Base-by-base conservation (phyloP, 2,329 filamentous ascomycete species). In the Xylariaceae sp. region DNA sequence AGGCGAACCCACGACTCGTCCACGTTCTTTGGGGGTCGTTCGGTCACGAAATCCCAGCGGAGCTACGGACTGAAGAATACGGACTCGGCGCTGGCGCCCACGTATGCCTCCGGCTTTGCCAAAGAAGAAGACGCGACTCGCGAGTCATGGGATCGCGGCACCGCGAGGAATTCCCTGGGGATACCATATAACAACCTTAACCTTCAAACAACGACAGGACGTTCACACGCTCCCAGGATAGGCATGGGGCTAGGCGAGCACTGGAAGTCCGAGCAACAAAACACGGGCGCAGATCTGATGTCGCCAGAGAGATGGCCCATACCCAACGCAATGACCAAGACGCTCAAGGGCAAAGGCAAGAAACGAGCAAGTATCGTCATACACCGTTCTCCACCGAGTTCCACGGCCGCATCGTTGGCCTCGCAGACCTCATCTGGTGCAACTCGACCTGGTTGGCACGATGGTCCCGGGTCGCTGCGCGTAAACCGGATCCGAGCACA, bases 121-220 rank as follows among this genome's bases (percentile, higher is more conserved):
- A 57, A 56, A 12, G 52, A 56, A 12, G 52, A 42, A 44, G 49
- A 57, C 5, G 35, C n/a, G 35, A 48, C 47, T 8, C 56, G 47
- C 7, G 60, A 63, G 7, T 62, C 64, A 34, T 66, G 66, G 65
- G 63, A 67, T 45, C 56, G 48, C 19, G 19, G 0, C 34, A 30
- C 62, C 4, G 61, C 60, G 8, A 58, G 62, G 35, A 63, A 66
- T 53, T 64, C 66, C 6, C 41, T 69, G 1, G 68, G 67, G 4
- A 68, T 69, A 39, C 58, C 64, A 8, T 64, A 67, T 31, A 63
- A 63, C 39, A 64, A 69, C 19, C 57, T 63, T 7, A 29, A 19
- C 19, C 19, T 64, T 43, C 57, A 61, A 55, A 55, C 60, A 40
- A 58, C 59, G 42, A 52, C 57, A 6, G 53, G 50, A 3, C 53